A percentile compares a stretch with the other conserved stretches of the same genome.
phyloP scores from a whole-genome alignment of 2,329 filamentous ascomycete species.

The Thermomyces lanuginosus region DNA sequence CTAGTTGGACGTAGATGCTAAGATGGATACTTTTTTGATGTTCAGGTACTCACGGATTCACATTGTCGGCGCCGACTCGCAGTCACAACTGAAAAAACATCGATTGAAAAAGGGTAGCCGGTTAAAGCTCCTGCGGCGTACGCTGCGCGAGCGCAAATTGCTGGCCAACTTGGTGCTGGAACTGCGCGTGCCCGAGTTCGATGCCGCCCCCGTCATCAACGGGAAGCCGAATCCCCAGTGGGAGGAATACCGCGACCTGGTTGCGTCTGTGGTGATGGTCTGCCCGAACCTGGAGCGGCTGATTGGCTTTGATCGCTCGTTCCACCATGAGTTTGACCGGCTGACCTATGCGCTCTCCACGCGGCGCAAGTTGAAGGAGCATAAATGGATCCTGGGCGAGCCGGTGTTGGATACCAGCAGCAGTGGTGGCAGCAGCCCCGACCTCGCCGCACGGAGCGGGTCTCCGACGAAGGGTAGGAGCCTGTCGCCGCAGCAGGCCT shows the following conservation, averaged over 20 bases:
- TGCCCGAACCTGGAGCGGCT: slow-evolving; percentile 42
- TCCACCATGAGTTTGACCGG: slow-evolving; percentile 38
- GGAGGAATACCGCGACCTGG: slow-evolving; percentile 35
- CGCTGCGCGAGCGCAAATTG: slow-evolving; percentile 34
- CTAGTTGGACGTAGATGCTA: slow-evolving; percentile 9
- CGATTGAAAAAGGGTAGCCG: slow-evolving; percentile 34
- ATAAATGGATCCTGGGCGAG: slow-evolving; percentile 40
- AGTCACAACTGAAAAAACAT: slow-evolving; percentile 31
- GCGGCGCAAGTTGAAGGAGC: slow-evolving; percentile 36
- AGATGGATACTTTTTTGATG: slow-evolving; percentile 1
- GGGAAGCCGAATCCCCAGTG: slow-evolving; percentile 25
- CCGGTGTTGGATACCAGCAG: slow-evolving; percentile 18
- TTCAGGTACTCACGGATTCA: slow-evolving; percentile 34
- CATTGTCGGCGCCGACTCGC: slow-evolving; percentile 33
- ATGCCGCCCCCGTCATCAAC: slow-evolving; percentile 22
- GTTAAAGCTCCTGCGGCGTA: slow-evolving; percentile 38
- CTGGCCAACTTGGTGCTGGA: slow-evolving; percentile 38
- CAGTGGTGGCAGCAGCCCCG: slow-evolving; percentile 18
- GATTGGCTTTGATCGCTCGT: slow-evolving; percentile 37
- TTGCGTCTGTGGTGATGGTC: slow-evolving; percentile 42
- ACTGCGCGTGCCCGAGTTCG: slow-evolving; percentile 36
- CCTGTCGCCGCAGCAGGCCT: slow-evolving; percentile 34
- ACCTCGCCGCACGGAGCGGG: slow-evolving; percentile 16
- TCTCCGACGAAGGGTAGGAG: slow-evolving; percentile 19
- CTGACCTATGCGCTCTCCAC: slow-evolving; percentile 41